A percentile compares a stretch with the other conserved stretches of the same genome.
phyloP scores from a whole-genome alignment of 192 early-diverging fungal genomes.

The Podila clonocystis region DNA sequence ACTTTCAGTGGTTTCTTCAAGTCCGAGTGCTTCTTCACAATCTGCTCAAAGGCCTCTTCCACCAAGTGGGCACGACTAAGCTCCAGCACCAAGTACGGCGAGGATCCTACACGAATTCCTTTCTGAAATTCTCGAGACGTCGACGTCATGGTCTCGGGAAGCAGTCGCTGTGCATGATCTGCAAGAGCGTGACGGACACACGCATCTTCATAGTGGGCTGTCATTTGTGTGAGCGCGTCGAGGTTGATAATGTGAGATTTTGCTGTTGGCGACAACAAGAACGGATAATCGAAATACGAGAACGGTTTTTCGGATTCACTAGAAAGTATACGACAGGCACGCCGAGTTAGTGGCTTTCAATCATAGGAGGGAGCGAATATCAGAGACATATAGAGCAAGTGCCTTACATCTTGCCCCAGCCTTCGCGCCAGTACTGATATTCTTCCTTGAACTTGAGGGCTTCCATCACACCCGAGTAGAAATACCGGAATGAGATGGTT shows the following conservation, averaged over 20 bases:
- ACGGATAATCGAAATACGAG: slow-evolving; percentile 76
- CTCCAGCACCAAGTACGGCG: slow-evolving; percentile 85
- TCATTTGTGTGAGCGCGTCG: slow-evolving; percentile 83
- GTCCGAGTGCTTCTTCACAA: slow-evolving; percentile 67
- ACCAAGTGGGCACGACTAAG: slow-evolving; percentile 76
- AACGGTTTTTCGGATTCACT: slow-evolving; percentile 58
- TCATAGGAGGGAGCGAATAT: too few species aligned
- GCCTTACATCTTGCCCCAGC: slow-evolving; percentile 53
- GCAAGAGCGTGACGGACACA: slow-evolving; percentile 84
- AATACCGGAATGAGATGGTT: slow-evolving; percentile 41
- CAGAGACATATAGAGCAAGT: background rate
- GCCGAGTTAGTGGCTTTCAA: too few species aligned
- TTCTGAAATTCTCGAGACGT: slow-evolving; percentile 62
- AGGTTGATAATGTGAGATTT: slow-evolving; percentile 79
- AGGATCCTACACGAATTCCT: slow-evolving; percentile 65
- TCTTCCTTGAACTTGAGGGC: slow-evolving; percentile 82
- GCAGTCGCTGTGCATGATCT: slow-evolving; percentile 75
- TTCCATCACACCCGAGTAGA: slow-evolving; percentile 50
- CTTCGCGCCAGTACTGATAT: slow-evolving; percentile 75
- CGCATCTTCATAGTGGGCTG: slow-evolving; percentile 81
- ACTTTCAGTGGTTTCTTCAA: slow-evolving; percentile 87
- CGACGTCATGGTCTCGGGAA: slow-evolving; percentile 60
- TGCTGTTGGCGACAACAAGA: slow-evolving; percentile 72
- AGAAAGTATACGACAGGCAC: background rate
- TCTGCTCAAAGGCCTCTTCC: slow-evolving; percentile 80